Conservation (phyloP, 768 basidiomycete genomes). For the Mycena alexandri region DNA sequence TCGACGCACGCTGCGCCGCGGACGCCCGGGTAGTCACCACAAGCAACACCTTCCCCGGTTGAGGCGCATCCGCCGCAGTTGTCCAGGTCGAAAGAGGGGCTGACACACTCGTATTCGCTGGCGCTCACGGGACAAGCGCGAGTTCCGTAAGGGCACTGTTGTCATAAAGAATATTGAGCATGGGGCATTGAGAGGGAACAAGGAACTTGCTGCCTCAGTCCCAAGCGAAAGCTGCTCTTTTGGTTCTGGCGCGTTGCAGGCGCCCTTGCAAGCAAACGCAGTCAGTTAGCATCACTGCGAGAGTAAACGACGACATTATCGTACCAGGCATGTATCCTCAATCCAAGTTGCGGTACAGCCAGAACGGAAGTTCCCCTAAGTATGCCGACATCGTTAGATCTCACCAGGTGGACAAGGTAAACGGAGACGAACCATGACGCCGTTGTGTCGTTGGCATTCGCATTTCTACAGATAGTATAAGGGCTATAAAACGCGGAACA, state of each 20-base stretch:
- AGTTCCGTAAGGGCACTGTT: constrained; percentile 26
- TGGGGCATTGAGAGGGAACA: neutral
- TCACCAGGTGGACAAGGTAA: neutral
- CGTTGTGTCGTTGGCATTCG: constrained; percentile 31
- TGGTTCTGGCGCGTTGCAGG: constrained; percentile 5
- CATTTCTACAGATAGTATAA: constrained; percentile 16
- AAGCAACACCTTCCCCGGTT: constrained; percentile 33
- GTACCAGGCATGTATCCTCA: constrained; percentile 17
- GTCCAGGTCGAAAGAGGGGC: constrained; percentile 33
- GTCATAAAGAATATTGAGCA: neutral
- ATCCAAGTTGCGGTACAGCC: constrained; percentile 22
- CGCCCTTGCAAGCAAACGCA: neutral
- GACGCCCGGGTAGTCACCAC: constrained; percentile 35
- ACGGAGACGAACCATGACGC: constrained; percentile 23
- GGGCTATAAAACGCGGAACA: neutral
- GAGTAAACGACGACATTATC: too few relatives aligned
- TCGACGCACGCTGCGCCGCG: constrained; percentile 33
- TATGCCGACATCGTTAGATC: neutral
- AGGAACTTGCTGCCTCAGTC: constrained; percentile 8
- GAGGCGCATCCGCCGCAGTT: constrained; percentile 41
- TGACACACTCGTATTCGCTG: constrained; percentile 36
- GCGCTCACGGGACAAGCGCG: constrained; percentile 35
- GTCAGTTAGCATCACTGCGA: too few relatives aligned
- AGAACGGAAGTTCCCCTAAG: constrained; percentile 24
- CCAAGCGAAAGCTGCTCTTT: constrained; percentile 15